Evolutionary conservation across 306 rosid genomes (phyloP), one percentile per base, ranked within the genome.

Genomic region (Lagenaria siceraria): DNA sequence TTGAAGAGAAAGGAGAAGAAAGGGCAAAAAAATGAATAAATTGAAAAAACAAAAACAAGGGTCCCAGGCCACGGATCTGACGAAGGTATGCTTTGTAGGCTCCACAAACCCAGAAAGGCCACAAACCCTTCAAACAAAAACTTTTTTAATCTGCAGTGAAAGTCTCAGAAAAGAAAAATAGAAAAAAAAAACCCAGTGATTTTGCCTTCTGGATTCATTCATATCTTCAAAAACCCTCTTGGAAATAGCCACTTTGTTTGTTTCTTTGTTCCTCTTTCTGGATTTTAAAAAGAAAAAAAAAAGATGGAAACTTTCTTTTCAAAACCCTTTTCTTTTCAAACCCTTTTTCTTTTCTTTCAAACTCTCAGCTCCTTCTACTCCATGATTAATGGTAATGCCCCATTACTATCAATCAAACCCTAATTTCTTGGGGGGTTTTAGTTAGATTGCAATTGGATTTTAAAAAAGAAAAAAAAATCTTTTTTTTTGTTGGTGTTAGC

Each of bases 31-130:
- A 29, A 75, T 1, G 8, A 52, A 18, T 5, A 7, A 52, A 52
- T 18, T 52, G 27, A 10, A 55, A 56, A 22, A 56, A 56, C 31
- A 22, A 64, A 63, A 64, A 18, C 27, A 64, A 80, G 88, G 93
- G 97, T 61, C 92, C 93, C 87, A 81, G 29, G 80, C 80, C 81
- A 87, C 40, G 87, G 91, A 88, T 91, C 90, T 85, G 86, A 86
- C 85, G 75, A 69, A 78, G 88, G 89, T 77, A 80, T 79, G 87
- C 86, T 77, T 62, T 59, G 91, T 83, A 77, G 94, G 98, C 84
- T 86, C 93, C 96, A 90, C 87, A 60, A 43, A 17, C 43, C 40
- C 59, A 7, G 10, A 21, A 19, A 54, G 11, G 4, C 3, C n/a
- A 31, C 38, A 58, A 40, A 40, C 46, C 70, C 13, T 19, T 38